Evolutionary conservation across 2,329 filamentous ascomycete genomes (phyloP).

Genomic region (Colletotrichum sidae): DNA sequence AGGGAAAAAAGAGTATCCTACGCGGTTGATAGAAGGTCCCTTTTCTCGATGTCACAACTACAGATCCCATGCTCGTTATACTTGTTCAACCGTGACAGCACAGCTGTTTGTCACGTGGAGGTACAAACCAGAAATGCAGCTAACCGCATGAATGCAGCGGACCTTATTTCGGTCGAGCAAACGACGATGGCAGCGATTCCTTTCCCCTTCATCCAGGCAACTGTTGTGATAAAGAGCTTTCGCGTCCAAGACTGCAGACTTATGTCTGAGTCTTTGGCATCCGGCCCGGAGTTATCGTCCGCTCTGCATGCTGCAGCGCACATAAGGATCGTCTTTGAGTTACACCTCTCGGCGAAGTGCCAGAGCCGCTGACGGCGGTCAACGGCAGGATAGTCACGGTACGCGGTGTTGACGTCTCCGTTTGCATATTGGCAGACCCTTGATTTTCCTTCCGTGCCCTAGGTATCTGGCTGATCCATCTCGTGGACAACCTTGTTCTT

Average conservation of each 20-base stretch:
- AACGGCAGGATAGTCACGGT: constrained; percentile 25
- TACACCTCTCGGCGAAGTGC: constrained; percentile 9
- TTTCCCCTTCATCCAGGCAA: not conserved
- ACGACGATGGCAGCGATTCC: constrained; percentile 33
- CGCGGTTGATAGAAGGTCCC: not conserved
- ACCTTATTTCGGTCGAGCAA: constrained; percentile 37
- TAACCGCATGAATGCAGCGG: constrained; percentile 36
- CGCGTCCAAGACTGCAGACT: constrained; percentile 25
- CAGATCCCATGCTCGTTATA: constrained; percentile 7
- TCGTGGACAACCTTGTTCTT: not conserved
- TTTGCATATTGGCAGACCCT: constrained; percentile 27
- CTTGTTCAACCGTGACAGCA: constrained; percentile 30
- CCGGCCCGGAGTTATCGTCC: constrained; percentile 8
- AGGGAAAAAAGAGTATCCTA: constrained; percentile 25
- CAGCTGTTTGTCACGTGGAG: constrained; percentile 39
- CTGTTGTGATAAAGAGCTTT: constrained; percentile 10
- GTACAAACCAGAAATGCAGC: constrained; percentile 37
- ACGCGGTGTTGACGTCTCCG: constrained; percentile 21
- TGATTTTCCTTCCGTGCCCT: constrained; percentile 17
- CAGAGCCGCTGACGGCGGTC: constrained; percentile 24
- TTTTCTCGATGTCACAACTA: not conserved
- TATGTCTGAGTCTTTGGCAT: constrained; percentile 30
- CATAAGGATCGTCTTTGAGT: constrained; percentile 30
- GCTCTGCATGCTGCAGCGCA: constrained; percentile 15
- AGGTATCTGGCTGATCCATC: not conserved